These are phyloP conservation scores for Candida railenensis DNA, from an alignment of 805 yeast genomes.

Conservation along the genomic window DNA sequence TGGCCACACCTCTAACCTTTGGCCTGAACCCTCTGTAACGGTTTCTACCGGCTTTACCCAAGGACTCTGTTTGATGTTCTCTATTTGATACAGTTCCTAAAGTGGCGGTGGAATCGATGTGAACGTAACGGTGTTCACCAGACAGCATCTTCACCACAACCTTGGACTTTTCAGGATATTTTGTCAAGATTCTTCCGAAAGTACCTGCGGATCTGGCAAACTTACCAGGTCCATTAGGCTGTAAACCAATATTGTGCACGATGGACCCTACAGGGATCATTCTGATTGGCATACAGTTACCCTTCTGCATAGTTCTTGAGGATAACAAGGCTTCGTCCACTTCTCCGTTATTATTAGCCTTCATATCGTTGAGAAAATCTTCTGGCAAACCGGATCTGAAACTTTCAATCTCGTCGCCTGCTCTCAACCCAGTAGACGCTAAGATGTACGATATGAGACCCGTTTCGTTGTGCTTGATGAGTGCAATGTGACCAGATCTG, in stretches of 20 bases:
- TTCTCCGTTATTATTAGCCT: constrained; percentile 61
- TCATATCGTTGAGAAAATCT: constrained; percentile 72
- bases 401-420: constrained; percentile 87
- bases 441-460: constrained; percentile 73
- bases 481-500: constrained; percentile 90
- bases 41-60: constrained; percentile 96
- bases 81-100: constrained; percentile 90
- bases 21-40: constrained; percentile 94
- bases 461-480: constrained; percentile 63
- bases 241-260: constrained; percentile 81
- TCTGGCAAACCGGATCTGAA: constrained; percentile 86
- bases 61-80: constrained; percentile 82
- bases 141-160: constrained; percentile 82
- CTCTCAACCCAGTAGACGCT: constrained; percentile 90
- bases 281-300: constrained; percentile 88
- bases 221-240: constrained; percentile 72
- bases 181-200: constrained; percentile 83
- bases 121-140: constrained; percentile 92
- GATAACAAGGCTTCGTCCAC: constrained; percentile 89
- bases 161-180: constrained; percentile 63
- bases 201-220: constrained; percentile 94
- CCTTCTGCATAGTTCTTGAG: constrained; percentile 84
- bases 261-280: constrained; percentile 96
- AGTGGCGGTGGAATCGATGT: constrained; percentile 87
- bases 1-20: constrained; percentile 94